Base-by-base conservation (phyloP, 140 eudicot species). In the Cichorium intybus region DNA sequence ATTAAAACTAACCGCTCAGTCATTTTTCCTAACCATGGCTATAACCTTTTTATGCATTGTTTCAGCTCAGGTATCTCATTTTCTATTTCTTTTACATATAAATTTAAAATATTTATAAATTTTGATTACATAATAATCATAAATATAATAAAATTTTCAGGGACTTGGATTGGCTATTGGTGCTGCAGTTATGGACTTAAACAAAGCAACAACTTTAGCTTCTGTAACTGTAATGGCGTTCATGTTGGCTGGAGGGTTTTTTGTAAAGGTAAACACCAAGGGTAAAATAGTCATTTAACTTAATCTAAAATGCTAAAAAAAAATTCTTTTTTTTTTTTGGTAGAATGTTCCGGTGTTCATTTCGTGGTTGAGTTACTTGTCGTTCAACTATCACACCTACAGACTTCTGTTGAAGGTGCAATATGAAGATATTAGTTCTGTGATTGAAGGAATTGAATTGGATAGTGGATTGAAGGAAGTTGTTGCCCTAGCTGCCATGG, bases 171-270 rank as follows among this genome's bases (percentile, higher is more conserved):
- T 91, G 5, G 90, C 88, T 51, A 87, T 91, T 52, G 96, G 97
- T 14, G 96, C 97, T 59, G 75, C 88, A 7, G 66, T 87, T 5
- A 87, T 91, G 96, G 91, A 91, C 67, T 55, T 91, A 23, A 91
- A 79, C 75, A 74, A 53, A 72, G 97, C 96, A 37, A 91, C 95
- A 37, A 87, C 97, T 29, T 62, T 91, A 35, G 95, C 95, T 24
- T 91, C 97, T 10, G 91, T 91, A 15, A 81, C 82, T 22, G 96
- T 87, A 12, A 91, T 87, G 96, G 84, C 96, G 69, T 91, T 91
- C 84, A 91, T 91, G 97, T 66, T 91, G 64, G 97, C 97, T 14
- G 96, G 97, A 24, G 97, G 95, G 4, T 91, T 57, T 74, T 91
- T 91, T 33, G 95, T 90, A 8, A 78, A 80, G 88, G 97, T 84